Evolutionary conservation across 306 rosid genomes (phyloP).

Genomic region (Cucurbita maxima): DNA sequence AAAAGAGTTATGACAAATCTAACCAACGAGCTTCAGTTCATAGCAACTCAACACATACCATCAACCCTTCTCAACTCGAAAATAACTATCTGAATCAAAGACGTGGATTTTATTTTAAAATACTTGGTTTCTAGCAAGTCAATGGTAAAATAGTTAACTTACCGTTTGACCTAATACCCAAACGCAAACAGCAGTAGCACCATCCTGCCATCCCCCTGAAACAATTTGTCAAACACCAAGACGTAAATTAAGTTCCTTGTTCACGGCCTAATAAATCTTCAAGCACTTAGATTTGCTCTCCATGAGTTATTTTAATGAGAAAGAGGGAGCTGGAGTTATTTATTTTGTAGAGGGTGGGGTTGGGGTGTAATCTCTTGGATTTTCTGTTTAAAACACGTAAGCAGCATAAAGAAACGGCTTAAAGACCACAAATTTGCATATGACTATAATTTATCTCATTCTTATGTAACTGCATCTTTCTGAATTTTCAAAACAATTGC

Average conservation of each 20-base stretch:
- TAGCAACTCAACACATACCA: not conserved
- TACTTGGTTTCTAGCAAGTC: not conserved
- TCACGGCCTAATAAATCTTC: constrained; percentile 1
- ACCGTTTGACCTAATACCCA: constrained; percentile 78
- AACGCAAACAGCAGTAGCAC: constrained; percentile 80
- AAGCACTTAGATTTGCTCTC: constrained; percentile 1
- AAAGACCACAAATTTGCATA: no score
- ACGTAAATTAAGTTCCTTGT: constrained; percentile 6
- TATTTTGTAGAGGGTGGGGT: not conserved
- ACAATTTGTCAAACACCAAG: constrained; percentile 12
- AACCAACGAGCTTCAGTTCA: not conserved
- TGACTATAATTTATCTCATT: no score
- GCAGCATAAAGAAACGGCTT: no score
- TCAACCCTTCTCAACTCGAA: not conserved
- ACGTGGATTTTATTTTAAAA: not conserved
- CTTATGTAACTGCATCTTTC: no score
- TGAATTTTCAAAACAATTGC: no score
- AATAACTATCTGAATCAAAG: not conserved
- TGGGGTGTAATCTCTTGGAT: no score
- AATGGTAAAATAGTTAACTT: constrained; percentile 16
- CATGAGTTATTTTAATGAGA: not conserved
- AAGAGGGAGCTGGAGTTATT: not conserved
- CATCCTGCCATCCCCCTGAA: constrained; percentile 91
- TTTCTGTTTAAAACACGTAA: no score
- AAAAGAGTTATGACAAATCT: no score